Percentiles rank a stretch among this genome's conserved stretches.
Evolutionary conservation across 805 yeast species (phyloP).

Genomic region (Candida caryicola): DNA sequence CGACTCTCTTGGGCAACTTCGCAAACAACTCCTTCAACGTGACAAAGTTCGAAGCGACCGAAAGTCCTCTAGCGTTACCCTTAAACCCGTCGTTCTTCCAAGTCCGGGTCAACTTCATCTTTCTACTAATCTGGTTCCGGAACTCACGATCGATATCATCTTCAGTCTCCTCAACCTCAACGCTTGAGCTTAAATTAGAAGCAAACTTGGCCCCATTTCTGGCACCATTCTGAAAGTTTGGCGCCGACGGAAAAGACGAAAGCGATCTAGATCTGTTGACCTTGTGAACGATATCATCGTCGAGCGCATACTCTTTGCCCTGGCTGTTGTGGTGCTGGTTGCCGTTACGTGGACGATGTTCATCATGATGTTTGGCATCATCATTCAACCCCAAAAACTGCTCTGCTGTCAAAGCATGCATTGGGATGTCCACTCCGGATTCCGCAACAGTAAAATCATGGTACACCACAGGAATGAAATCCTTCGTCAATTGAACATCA

Average conservation of each 20-base stretch:
- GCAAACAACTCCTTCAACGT: slow-evolving; percentile 81
- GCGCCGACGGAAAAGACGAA: slow-evolving; percentile 34
- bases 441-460: slow-evolving; percentile 95
- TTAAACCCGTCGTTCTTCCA: slow-evolving; percentile 83
- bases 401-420: slow-evolving; percentile 87
- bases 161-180: slow-evolving; percentile 5
- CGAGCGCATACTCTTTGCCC: slow-evolving; percentile 25
- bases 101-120: slow-evolving; percentile 86
- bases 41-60: slow-evolving; percentile 89
- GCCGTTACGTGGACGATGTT: slow-evolving; percentile 3
- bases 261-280: slow-evolving; percentile 37
- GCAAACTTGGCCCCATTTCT: slow-evolving; percentile 5
- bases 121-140: slow-evolving; percentile 43
- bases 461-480: slow-evolving; percentile 85
- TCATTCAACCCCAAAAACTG: slow-evolving; percentile 69
- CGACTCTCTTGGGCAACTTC: slow-evolving; percentile 78
- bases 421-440: slow-evolving; percentile 92
- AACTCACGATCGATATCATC: slow-evolving; percentile 40
- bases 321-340: slow-evolving; percentile 1
- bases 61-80: slow-evolving; percentile 87
- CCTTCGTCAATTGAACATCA: slow-evolving; percentile 93
- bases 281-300: slow-evolving; percentile 33
- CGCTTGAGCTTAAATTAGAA: not conserved
- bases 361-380: slow-evolving; percentile 10
- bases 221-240: slow-evolving; percentile 20